Evolutionary conservation across 2,329 filamentous ascomycete species (phyloP), one percentile per base, ranked within the genome.

Genomic region (Aureobasidium musti): DNA sequence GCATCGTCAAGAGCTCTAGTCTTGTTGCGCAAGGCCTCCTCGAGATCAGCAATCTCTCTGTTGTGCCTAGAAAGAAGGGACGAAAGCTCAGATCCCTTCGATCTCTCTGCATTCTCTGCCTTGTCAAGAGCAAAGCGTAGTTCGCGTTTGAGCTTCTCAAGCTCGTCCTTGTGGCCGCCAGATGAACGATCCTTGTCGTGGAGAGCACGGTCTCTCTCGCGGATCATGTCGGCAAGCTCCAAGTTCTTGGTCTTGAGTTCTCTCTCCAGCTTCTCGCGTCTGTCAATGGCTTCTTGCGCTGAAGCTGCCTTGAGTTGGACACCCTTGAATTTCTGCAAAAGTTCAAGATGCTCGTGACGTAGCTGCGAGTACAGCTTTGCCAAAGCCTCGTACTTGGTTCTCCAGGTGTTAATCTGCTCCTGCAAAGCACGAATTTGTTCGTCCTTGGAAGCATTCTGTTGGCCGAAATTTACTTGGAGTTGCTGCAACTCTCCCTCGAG

Each of bases 171-270:
- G 78, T 93, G 93, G 64, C 88, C 90, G 37, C 95, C 95, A 61
- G 83, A 87, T n/a, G 89, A 81, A 65, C 95, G 87, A 75, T 99
- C 95, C 77, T 93, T 92, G 69, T 99, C 95, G 74, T 98, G 92
- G 63, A 97, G 80, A 35, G 95, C 95, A 70, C 95, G 88, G 75
- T 99, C 95, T 72, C 95, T 86, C 81, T 99, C 95, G 50, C 95
- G 87, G 70, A 99, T 99, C 95, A 99, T 98, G 77, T 98, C 92
- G 37, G 95, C 95, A 69, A 99, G 81, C 78, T 99, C 95, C n/a
- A 99, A 82, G 76, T 99, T 99, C 86, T 99, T 99, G 35, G 94
- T 97, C 86, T 99, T 99, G 77, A 99, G 90, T 80, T 99, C 95
- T 39, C 94, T 90, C 81, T 98, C 92, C 63, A 99, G 84, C 82